Base-by-base conservation (phyloP, 1,139 yeast species). In the Arxiozyma bovina region DNA sequence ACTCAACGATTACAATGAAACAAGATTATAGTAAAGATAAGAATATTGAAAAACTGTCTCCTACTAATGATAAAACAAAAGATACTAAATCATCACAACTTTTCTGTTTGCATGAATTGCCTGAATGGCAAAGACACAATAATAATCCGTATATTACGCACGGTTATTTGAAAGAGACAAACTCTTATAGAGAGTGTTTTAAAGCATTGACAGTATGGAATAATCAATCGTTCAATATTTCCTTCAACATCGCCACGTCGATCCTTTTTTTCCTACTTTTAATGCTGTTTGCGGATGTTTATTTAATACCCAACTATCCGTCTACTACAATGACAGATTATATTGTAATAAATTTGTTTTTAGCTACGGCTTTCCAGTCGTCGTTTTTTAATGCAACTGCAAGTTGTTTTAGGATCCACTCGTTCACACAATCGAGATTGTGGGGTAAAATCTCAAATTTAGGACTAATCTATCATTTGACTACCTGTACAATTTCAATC, bases 121-220 rank as follows among this genome's bases (percentile, higher is more conserved):
- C 88, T 17, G 80, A 75, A 18, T 90, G 97, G 97, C 96, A 87
- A 66, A 40, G 27, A 34, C 9, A 30, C 11, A 77, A 80, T 63
- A 96, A 90, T 65, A 90, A 90, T 65, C 88, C 85, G 61, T 87
- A 70, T 67, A 89, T 90, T 49, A 69, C 74, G 44, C 72, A 81
- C 0, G 95, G 96, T 1, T 90, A 90, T 63, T 88, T 90, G 20
- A 76, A 75, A 47, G 87, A 81, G 56, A 84, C 94, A 0, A 66
- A 72, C 47, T 82, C 88, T 45, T 77, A 74, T 55, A 57, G 57
- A 44, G 73, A 71, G 50, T 83, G 90, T 60, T 60, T 83, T n/a
- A 66, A 73, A 43, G 82, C 93, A 0, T 38, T 46, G 18, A 8
- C 38, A 3, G 15, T 22, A 7, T 53, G 53, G 55, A 49, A 54